A percentile compares a stretch with the other conserved stretches of the same genome.
Evolutionary conservation across 371 early-diverging fungal genomes (phyloP).

Genomic region (Haplosporangium sp.): DNA sequence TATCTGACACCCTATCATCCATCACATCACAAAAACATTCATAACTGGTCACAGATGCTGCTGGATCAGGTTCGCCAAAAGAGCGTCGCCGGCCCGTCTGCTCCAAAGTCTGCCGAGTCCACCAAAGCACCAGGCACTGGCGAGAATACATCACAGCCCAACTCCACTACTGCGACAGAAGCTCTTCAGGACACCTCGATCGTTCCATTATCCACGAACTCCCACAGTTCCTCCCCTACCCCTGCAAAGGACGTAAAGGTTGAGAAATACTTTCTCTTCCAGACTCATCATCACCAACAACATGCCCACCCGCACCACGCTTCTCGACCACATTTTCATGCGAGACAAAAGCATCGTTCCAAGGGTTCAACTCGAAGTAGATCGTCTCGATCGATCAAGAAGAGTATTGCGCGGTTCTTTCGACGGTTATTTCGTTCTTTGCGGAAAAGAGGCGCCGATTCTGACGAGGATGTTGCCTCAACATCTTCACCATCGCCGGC

Average conservation of each 20-base stretch:
- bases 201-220: neutral
- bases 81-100: neutral
- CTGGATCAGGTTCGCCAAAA: constrained; percentile 30
- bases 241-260: neutral
- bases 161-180: constrained; percentile 3
- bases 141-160: neutral
- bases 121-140: neutral
- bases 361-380: too few species aligned
- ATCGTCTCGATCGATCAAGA: neutral
- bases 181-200: constrained; percentile 5
- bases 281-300: constrained; percentile 29
- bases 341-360: neutral
- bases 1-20: constrained; percentile 45
- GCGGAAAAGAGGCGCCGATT: neutral
- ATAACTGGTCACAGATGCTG: constrained; percentile 35
- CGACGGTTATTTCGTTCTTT: constrained; percentile 1
- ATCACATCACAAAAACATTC: constrained; percentile 31
- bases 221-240: too few species aligned
- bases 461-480: neutral
- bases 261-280: constrained; percentile 40
- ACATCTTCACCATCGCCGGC: too few species aligned
- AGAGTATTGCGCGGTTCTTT: neutral
- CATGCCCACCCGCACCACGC: neutral
- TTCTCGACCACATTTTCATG: neutral
- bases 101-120: neutral